These are phyloP conservation scores for Thalassiosira profunda DNA, from an alignment of 108 stramenopile species.

Conservation along the genomic window DNA sequence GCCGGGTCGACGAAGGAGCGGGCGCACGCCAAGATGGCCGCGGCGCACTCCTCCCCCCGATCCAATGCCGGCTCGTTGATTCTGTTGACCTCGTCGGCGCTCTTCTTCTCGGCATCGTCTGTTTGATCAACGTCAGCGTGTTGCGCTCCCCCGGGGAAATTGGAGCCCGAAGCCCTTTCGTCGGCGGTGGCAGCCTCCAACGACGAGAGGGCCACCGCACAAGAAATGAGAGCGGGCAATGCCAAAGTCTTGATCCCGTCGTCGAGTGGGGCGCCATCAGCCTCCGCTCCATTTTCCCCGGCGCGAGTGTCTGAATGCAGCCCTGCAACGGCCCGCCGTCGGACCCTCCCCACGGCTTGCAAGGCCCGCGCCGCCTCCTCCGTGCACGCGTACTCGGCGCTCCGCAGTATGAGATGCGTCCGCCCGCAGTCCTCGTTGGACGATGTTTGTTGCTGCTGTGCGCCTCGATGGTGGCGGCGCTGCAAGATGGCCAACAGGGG, in stretches of 20 bases:
- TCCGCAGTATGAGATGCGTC: slow-evolving; percentile 6
- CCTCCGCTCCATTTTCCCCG: background rate
- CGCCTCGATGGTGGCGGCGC: background rate
- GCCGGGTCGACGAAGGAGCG: slow-evolving; percentile 8
- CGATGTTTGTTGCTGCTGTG: background rate
- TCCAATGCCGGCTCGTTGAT: slow-evolving; percentile 13
- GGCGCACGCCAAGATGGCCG: slow-evolving; percentile 21
- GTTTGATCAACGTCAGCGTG: background rate
- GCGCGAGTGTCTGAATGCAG: too few species aligned
- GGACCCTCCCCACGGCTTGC: background rate
- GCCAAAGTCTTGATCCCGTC: slow-evolving; percentile 1
- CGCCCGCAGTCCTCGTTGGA: background rate
- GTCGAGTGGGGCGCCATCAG: background rate
- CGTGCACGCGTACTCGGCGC: slow-evolving; percentile 12
- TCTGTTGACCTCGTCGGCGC: too few species aligned
- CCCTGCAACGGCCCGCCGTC: too few species aligned
- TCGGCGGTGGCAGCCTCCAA: slow-evolving; percentile 10
- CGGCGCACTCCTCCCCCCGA: slow-evolving; percentile 44
- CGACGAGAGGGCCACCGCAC: slow-evolving; percentile 31
- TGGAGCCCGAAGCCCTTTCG: background rate
- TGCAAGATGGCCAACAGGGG: slow-evolving; percentile 17
- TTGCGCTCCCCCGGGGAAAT: background rate
- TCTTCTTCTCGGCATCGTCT: background rate
- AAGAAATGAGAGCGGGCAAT: slow-evolving; percentile 23
- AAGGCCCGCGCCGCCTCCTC: slow-evolving; percentile 15